Evolutionary conservation across 2,329 filamentous ascomycete species (phyloP), one percentile per base, ranked within the genome.

Genomic region (Didymella sp.): DNA sequence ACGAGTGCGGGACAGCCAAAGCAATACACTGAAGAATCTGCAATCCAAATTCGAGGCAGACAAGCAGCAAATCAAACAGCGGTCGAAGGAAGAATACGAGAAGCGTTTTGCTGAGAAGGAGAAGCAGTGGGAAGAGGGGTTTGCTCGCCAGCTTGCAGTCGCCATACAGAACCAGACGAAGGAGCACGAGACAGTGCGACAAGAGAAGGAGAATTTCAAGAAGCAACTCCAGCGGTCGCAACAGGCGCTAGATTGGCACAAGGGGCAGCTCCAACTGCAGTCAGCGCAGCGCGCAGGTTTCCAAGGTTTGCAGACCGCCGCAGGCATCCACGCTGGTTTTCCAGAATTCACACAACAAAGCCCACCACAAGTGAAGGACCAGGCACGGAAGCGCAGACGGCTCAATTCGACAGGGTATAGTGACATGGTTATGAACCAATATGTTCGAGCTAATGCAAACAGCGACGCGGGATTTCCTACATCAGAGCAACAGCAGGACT

Each of bases 321-420:
- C 45, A 24, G 49, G 44, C 8, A 49, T 49, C 7, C 27, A 40
- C 22, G 43, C 48, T 3, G 33, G 49, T 13, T 33, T 51, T 15
- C n/a, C 55, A 6, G 5, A 46, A 11, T 15, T 21, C 9, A 2
- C 31, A 4, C 38, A 41, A 17, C 38, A 40, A 13, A 35, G 38
- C 24, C 21, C 38, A n/a, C 7, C 12, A 4, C 28, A 19, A 8
- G 19, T 13, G 4, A 45, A 22, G 2, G 22, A 33, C 12, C 13
- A 28, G 2, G 6, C 28, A 9, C 35, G 22, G 11, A 58, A 58
- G 27, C 55, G 55, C 22, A 50, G 27, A n/a, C 44, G 40, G 21
- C 17, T 22, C 7, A 27, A 45, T 15, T 43, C 46, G 7, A n/a
- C 11, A 15, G 11, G 50, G 54, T 48, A 43, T 4, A 43, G 30